phyloP scores from a whole-genome alignment of 345 rosid species.

The Moringa oleifera region DNA sequence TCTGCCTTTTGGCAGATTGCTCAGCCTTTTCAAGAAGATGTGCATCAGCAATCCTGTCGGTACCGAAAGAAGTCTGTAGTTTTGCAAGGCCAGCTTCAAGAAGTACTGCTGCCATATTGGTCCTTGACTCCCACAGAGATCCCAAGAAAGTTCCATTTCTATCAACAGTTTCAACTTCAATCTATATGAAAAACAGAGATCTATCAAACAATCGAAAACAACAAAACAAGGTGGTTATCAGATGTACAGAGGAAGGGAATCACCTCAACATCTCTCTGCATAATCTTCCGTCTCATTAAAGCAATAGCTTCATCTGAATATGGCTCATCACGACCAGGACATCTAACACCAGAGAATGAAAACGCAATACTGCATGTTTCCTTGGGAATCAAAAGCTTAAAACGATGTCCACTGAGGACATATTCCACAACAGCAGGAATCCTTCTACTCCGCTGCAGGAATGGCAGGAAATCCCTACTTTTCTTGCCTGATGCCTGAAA shows the following conservation, averaged over 20 bases:
- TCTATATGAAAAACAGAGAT: slow-evolving; percentile 34
- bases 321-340: slow-evolving; percentile 92
- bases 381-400: slow-evolving; percentile 85
- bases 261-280: slow-evolving; percentile 99
- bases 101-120: slow-evolving; percentile 64
- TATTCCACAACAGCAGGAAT: slow-evolving; percentile 88
- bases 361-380: slow-evolving; percentile 96
- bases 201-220: slow-evolving; percentile 6
- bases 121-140: slow-evolving; percentile 81
- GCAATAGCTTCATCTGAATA: slow-evolving; percentile 93
- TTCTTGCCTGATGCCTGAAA: slow-evolving; percentile 76
- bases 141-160: slow-evolving; percentile 98
- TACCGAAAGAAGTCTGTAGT: slow-evolving; percentile 77
- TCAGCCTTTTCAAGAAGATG: slow-evolving; percentile 89
- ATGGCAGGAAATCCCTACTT: slow-evolving; percentile 87
- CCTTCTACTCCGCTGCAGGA: slow-evolving; percentile 67
- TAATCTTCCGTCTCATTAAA: slow-evolving; percentile 83
- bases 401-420: slow-evolving; percentile 97
- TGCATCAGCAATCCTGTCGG: slow-evolving; percentile 74
- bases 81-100: slow-evolving; percentile 96
- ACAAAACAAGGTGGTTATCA: background rate
- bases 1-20: slow-evolving; percentile 77
- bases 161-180: slow-evolving; percentile 90
- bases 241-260: slow-evolving; percentile 7
- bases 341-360: slow-evolving; percentile 95